Evolutionary conservation across 257 asterid genomes (phyloP), one percentile per base, ranked within the genome.

Genomic region (Striga asiatica): DNA sequence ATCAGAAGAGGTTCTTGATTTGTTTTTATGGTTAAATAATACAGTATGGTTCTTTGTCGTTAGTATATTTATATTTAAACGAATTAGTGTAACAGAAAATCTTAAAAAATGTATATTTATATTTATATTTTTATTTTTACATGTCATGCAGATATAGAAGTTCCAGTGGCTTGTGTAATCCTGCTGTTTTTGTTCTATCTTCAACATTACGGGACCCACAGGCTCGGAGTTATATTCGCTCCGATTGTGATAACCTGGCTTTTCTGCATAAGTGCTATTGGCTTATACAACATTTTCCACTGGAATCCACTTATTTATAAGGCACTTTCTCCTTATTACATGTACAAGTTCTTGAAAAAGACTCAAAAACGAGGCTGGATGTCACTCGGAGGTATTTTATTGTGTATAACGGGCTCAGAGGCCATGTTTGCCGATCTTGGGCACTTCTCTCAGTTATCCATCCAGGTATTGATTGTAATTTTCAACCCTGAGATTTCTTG

Each of bases 391-490:
- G 98, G 98, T 63, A 86, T 89, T 57, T 74, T 89, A 62, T 59
- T 89, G 54, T 89, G 98, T 49, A 86, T 89, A 56, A 89, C 97
- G 61, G 97, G 97, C 68, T 89, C 97, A 1, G 97, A 89, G 69
- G 96, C 97, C 43, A 89, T 89, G 97, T 85, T 67, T 70, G 97
- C 97, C 22, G 97, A 89, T 77, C 97, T 85, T 64, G 97, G 97
- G 27, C 97, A 89, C 72, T 89, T 89, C 54, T 89, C 97, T 0
- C 97, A 86, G 79, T 17, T 86, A 74, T 85, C 96, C 56, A 89
- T 89, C 71, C 76, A 85, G 94, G 97, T 89, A 72, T 50, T 19
- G 22, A 2, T 4, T 48, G 12, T 47, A 19, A 20, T 12, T 1
- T 9, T 22, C n/a, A n/a, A n/a, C n/a, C n/a, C n/a, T n/a, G n/a